phyloP scores from a whole-genome alignment of 257 asterid species.

The Henckelia pumila region DNA sequence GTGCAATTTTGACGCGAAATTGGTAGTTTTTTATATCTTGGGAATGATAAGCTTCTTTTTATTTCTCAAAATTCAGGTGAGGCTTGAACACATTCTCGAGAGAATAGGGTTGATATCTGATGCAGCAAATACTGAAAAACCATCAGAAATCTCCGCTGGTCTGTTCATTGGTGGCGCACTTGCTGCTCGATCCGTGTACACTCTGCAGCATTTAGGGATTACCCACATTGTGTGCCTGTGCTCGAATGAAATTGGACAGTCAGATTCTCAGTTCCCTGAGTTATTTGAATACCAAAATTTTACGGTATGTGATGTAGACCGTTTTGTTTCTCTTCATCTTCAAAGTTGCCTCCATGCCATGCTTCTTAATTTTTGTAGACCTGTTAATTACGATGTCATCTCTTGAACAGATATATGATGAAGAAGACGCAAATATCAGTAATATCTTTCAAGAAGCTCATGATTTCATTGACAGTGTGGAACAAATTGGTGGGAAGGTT shows the following conservation, averaged over 20 bases:
- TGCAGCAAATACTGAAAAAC: conserved; percentile 94
- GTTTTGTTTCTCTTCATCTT: conserved; percentile 15
- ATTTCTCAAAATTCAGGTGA: conserved; percentile 52
- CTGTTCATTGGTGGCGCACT: conserved; percentile 94
- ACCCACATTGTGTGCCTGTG: conserved; percentile 90
- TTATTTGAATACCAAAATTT: conserved; percentile 78
- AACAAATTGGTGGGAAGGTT: conserved; percentile 73
- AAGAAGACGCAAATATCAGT: conserved; percentile 70
- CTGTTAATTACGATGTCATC: too few species aligned
- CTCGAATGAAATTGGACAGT: conserved; percentile 94
- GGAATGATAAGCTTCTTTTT: conserved; percentile 2
- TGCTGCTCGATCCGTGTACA: conserved; percentile 90
- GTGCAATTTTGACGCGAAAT: not conserved
- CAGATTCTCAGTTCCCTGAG: conserved; percentile 89
- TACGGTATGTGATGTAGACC: conserved; percentile 57
- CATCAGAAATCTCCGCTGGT: conserved; percentile 53
- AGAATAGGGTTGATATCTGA: conserved; percentile 80
- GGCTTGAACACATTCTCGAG: conserved; percentile 98
- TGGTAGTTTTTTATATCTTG: conserved; percentile 4
- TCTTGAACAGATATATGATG: conserved; percentile 63
- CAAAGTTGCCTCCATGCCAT: not conserved
- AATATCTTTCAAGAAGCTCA: conserved; percentile 86
- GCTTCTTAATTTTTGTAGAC: not conserved
- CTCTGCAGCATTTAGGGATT: conserved; percentile 83
- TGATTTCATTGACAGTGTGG: conserved; percentile 74